Evolutionary conservation across 83 land plant genomes (phyloP).

Genomic region (Thuja plicata): DNA sequence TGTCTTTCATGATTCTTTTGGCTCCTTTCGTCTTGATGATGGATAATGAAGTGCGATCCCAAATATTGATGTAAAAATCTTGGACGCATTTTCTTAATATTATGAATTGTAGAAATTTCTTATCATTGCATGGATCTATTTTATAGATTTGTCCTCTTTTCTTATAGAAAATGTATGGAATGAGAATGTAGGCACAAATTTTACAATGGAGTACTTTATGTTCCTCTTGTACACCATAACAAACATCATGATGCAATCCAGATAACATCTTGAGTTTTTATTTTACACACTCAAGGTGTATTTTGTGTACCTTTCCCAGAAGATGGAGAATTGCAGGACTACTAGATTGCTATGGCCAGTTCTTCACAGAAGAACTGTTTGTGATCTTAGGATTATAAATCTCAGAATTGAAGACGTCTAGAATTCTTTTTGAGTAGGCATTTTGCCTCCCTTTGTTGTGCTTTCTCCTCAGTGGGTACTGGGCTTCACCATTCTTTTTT

Average conservation of each 20-base stretch:
- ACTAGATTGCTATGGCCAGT: not conserved
- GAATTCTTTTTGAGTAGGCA: not conserved
- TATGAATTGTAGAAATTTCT: too few species aligned
- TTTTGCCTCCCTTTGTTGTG: not conserved
- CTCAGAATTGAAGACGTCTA: not conserved
- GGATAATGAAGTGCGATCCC: too few species aligned
- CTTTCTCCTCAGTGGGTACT: not conserved
- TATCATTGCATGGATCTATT: not conserved
- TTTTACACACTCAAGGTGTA: not conserved
- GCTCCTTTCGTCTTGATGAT: too few species aligned
- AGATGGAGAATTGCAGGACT: not conserved
- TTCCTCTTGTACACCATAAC: not conserved
- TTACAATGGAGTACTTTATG: not conserved
- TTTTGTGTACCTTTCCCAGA: not conserved
- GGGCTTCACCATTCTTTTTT: not conserved
- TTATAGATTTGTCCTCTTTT: not conserved
- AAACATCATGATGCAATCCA: not conserved
- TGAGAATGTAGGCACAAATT: not conserved
- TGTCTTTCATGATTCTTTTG: too few species aligned
- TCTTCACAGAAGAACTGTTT: not conserved
- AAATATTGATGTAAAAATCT: too few species aligned
- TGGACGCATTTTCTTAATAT: too few species aligned
- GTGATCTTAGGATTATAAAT: not conserved
- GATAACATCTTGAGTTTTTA: not conserved
- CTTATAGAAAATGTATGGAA: not conserved